Conservation (phyloP, 176 grass and related monocot genomes). For the Carex myosuroides region DNA sequence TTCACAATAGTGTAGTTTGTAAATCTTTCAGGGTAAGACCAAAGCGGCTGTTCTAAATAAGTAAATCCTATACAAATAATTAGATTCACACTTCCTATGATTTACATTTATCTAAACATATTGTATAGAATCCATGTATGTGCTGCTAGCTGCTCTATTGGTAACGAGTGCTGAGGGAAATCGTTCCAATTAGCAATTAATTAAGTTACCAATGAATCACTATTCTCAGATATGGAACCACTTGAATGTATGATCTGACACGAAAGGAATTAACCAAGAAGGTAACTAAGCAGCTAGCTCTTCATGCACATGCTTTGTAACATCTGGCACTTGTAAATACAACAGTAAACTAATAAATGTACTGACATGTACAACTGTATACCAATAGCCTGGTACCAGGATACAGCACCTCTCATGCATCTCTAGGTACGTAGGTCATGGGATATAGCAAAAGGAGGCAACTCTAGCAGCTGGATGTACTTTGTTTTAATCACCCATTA, state of each 20-base stretch:
- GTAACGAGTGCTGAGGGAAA: too few species aligned
- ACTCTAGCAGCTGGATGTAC: constrained; percentile 18
- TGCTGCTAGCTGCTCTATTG: too few species aligned
- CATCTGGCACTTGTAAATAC: neutral
- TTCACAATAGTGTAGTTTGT: too few species aligned
- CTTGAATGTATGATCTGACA: too few species aligned
- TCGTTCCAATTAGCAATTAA: neutral
- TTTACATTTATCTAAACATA: too few species aligned
- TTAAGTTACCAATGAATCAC: neutral
- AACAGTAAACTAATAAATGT: neutral
- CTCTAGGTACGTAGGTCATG: constrained; percentile 8
- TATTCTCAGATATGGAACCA: too few species aligned
- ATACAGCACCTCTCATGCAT: constrained; percentile 11
- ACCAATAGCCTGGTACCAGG: neutral
- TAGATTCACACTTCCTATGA: too few species aligned
- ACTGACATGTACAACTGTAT: neutral
- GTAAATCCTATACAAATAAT: too few species aligned
- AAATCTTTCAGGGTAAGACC: too few species aligned
- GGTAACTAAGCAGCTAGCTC: neutral
- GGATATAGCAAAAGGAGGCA: constrained; percentile 3
- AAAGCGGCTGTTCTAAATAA: too few species aligned
- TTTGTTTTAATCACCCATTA: neutral
- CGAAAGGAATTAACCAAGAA: neutral
- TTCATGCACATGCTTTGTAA: neutral
- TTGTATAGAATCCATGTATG: too few species aligned